Evolutionary conservation across 345 rosid species (phyloP), one percentile per base, ranked within the genome.

Genomic region (Eucalyptus melliodora): DNA sequence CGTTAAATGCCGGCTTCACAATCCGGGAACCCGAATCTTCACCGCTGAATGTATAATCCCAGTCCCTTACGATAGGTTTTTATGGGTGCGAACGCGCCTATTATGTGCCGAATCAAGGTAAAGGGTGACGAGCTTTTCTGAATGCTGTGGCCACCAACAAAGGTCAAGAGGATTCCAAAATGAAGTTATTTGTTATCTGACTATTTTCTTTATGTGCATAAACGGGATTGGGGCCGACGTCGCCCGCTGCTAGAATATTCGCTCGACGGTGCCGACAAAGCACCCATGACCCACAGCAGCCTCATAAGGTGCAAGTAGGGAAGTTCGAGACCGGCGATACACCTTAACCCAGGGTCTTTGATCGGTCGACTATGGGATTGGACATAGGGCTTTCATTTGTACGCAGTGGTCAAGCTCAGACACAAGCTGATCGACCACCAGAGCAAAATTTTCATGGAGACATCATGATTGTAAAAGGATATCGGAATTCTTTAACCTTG

Each of bases 311-410:
- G 72, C 72, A 65, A 0, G 19, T 62, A 0, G 31, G 0, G 19
- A 62, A 62, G 34, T 30, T 34, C 17, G 0, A 62, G 72, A 62
- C 16, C 0, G 19, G 72, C 72, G 34, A 30, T 62, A 14, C 3
- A 13, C 69, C 0, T 6, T 0, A 62, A 4, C 17, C 34, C 9
- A 62, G 72, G n/a, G 69, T 30, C 0, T 16, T 16, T 30, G 72
- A 62, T 30, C 1, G 8, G 1, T 62, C n/a, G 34, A 62, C 69
- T 62, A 0, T 30, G 14, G 72, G 72, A 62, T 62, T 30, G 34
- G 15, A 1, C 0, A 30, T 0, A 12, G 72, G 37, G 72, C 72
- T 30, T 62, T 14, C 72, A 13, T 30, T 30, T 62, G 34, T 30
- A 7, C 17, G 72, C 1, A 30, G 17, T 62, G 34, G 17, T 30